Conservation (phyloP, 176 grass and related monocot genomes). For the Alopecurus myosuroides region DNA sequence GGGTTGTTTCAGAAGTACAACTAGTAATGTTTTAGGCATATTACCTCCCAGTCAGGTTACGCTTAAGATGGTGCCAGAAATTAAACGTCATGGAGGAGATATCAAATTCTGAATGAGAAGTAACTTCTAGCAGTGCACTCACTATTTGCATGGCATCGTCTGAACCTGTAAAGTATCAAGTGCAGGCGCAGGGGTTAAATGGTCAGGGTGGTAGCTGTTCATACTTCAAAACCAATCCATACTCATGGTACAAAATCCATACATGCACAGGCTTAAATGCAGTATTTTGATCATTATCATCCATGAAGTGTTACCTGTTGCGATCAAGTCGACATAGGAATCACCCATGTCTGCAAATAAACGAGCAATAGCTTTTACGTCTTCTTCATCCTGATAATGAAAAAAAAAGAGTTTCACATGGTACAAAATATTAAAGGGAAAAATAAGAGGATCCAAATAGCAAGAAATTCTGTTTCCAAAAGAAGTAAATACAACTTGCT, state of each 20-base stretch:
- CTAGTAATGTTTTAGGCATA: not conserved
- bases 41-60: slow-evolving; percentile 74
- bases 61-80: slow-evolving; percentile 92
- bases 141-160: slow-evolving; percentile 87
- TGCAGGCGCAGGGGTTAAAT: slow-evolving; percentile 14
- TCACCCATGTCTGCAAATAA: slow-evolving; percentile 99
- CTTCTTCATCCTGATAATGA: slow-evolving; percentile 87
- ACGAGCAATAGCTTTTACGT: slow-evolving; percentile 97
- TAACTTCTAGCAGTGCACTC: slow-evolving; percentile 90
- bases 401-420: not conserved
- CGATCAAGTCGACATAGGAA: slow-evolving; percentile 99
- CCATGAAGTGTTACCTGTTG: slow-evolving; percentile 55
- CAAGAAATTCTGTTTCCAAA: not conserved
- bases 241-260: not conserved
- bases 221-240: not conserved
- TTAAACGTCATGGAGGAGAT: slow-evolving; percentile 99
- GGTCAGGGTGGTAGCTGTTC: not conserved
- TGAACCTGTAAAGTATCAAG: slow-evolving; percentile 69
- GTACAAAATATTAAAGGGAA: not conserved
- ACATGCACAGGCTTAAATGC: not conserved
- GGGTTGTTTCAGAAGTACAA: slow-evolving; percentile 10
- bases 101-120: slow-evolving; percentile 85
- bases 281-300: slow-evolving; percentile 23
- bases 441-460: not conserved
- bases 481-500: not conserved